A percentile compares a stretch with the other conserved stretches of the same genome.
phyloP scores from a whole-genome alignment of 108 stramenopile species.

The Skeletonema menzelii region DNA sequence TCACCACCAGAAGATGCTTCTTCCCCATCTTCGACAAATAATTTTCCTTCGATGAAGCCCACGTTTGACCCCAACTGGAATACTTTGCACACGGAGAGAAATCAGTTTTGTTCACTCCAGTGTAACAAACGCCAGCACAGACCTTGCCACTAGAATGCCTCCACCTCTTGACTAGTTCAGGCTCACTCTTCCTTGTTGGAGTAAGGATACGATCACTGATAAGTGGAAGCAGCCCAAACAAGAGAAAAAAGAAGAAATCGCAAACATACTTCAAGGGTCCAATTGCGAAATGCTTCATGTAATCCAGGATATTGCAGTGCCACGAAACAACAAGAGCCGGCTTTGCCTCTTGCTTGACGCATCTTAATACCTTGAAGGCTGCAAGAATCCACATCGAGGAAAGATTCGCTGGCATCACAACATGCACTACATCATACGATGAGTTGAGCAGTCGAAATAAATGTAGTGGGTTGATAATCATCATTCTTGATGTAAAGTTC shows the following conservation, averaged over 20 bases:
- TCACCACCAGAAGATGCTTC: slow-evolving; percentile 36
- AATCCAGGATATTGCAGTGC: slow-evolving; percentile 58
- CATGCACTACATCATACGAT: slow-evolving; percentile 48
- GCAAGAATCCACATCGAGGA: slow-evolving; percentile 53
- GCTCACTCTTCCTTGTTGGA: slow-evolving; percentile 49
- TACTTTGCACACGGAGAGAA: slow-evolving; percentile 38
- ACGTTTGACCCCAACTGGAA: slow-evolving; percentile 40
- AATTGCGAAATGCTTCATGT: slow-evolving; percentile 41
- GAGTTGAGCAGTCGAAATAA: slow-evolving; percentile 30
- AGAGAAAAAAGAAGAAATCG: slow-evolving; percentile 31
- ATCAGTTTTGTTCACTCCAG: slow-evolving; percentile 43
- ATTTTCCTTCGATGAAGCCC: slow-evolving; percentile 33
- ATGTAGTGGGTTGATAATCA: slow-evolving; percentile 42
- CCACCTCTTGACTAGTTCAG: slow-evolving; percentile 30
- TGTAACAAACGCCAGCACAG: slow-evolving; percentile 44
- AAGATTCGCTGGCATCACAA: slow-evolving; percentile 54
- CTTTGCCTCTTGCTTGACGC: slow-evolving; percentile 30
- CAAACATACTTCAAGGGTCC: slow-evolving; percentile 26
- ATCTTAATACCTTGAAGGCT: slow-evolving; percentile 41
- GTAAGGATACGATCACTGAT: slow-evolving; percentile 52
- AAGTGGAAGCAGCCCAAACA: slow-evolving; percentile 44
- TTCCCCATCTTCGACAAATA: slow-evolving; percentile 24
- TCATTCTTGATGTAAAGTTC: slow-evolving; percentile 59
- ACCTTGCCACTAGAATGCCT: slow-evolving; percentile 11
- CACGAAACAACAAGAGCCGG: slow-evolving; percentile 54